These are phyloP conservation scores for Penicillium sp. DNA, from an alignment of 2,329 filamentous ascomycete species.

Conservation along the genomic window DNA sequence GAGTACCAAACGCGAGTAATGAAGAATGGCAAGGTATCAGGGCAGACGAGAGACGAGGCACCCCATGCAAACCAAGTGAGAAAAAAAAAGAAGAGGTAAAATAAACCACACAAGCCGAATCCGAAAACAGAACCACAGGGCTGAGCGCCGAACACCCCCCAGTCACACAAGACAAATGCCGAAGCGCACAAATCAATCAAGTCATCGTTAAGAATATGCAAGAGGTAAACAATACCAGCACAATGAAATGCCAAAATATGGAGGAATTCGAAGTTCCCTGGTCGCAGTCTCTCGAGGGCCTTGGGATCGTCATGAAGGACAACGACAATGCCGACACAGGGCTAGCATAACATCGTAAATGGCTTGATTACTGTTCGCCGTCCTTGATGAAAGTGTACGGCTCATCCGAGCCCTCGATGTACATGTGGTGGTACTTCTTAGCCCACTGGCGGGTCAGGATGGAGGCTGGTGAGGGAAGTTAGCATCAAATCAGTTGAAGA, in stretches of 20 bases:
- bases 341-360: constrained; percentile 29
- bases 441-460: constrained; percentile 92
- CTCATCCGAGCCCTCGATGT: constrained; percentile 37
- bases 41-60: constrained; percentile 26
- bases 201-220: constrained; percentile 44
- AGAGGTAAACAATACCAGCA: constrained; percentile 42
- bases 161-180: constrained; percentile 37
- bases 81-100: constrained; percentile 19
- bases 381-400: constrained; percentile 37
- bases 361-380: constrained; percentile 31
- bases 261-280: constrained; percentile 33
- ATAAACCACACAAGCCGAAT: constrained; percentile 19
- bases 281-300: constrained; percentile 21
- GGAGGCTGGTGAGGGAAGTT: constrained; percentile 63
- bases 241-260: constrained; percentile 45
- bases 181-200: constrained; percentile 37
- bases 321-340: constrained; percentile 24
- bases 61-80: constrained; percentile 26
- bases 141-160: constrained; percentile 38
- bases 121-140: constrained; percentile 26
- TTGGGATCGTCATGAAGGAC: constrained; percentile 28
- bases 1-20: constrained; percentile 21
- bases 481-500: constrained; percentile 9
- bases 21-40: constrained; percentile 36
- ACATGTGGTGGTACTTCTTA: constrained; percentile 66